Evolutionary conservation across 495 filamentous ascomycete species (phyloP).

Genomic region (Xylaria acuta): DNA sequence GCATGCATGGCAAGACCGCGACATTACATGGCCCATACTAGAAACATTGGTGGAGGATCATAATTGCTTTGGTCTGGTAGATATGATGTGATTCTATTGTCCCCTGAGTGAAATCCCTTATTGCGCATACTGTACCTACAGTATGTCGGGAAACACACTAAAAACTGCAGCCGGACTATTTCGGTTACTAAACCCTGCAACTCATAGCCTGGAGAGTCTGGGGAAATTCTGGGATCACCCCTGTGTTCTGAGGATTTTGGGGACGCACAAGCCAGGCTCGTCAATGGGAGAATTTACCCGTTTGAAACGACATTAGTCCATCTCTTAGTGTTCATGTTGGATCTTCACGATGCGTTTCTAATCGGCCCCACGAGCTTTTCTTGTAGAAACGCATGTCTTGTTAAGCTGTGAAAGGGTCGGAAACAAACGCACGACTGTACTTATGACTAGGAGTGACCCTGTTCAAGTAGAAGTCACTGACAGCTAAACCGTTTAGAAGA

Average conservation of each 20-base stretch:
- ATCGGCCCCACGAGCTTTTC: not conserved
- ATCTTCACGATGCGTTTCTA: slow-evolving; percentile 3
- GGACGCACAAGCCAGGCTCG: slow-evolving; percentile 5
- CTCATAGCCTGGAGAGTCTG: slow-evolving; percentile 9
- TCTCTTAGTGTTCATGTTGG: not conserved
- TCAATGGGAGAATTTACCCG: not conserved
- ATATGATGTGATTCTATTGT: slow-evolving; percentile 6
- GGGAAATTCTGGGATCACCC: slow-evolving; percentile 25
- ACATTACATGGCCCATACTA: not conserved
- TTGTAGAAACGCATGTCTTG: not conserved
- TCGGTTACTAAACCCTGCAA: slow-evolving; percentile 14
- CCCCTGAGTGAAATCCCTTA: slow-evolving; percentile 2
- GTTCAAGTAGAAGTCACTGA: not conserved
- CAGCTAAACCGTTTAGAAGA: not conserved
- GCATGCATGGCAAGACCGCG: slow-evolving; percentile 19
- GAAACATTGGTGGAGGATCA: not conserved
- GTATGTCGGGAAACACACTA: slow-evolving; percentile 2
- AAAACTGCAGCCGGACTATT: slow-evolving; percentile 1
- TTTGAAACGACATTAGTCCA: slow-evolving; percentile 6
- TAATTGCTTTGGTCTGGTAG: not conserved
- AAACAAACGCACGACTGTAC: not conserved
- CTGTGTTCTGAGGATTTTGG: slow-evolving; percentile 8
- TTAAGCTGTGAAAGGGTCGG: not conserved
- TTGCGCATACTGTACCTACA: not conserved
- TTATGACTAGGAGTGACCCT: not conserved